Evolutionary conservation across 345 rosid species (phyloP), one percentile per base, ranked within the genome.

Genomic region (Erucastrum elatum): DNA sequence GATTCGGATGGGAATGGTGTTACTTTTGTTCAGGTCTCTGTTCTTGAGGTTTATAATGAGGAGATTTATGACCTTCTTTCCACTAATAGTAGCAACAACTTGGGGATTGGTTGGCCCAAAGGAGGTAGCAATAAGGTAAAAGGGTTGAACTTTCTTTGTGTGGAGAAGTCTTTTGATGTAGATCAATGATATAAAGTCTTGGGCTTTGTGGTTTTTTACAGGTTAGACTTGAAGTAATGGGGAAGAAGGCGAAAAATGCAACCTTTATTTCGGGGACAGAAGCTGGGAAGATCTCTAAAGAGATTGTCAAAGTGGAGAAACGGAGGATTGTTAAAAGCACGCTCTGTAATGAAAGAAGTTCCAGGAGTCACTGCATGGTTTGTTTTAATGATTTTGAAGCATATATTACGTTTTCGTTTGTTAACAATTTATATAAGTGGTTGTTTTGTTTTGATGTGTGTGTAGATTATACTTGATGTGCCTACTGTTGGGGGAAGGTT

Each of bases 301-400:
- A 93, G 85, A 93, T 95, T 69, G 93, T 91, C 73, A 93, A 92
- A 76, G 98, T 95, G 74, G 99, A 95, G 91, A 95, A 91, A 82
- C 81, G 97, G 70, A 93, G 99, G 71, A 91, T 90, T 74, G 91
- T 95, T 1, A 95, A 95, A 82, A 93, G 97, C 83, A 95, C 99
- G 0, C 89, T 88, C 46, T 95, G 97, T 51, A 95, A 93, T 68
- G 99, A 95, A 4, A 85, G 94, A 78, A 95, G 99, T 78, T 95
- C 99, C 29, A 82, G 99, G 86, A 95, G 99, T 85, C 99, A 95
- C 79, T 95, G 99, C 87, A 84, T 91, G 90, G 98, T 91, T 81
- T 77, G 88, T 74, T 13, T 46, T 25, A 64, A 51, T 51, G 53
- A 70, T 29, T 33, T 63, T 39, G 17, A 59, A n/a, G 16, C 8